Percentiles rank a stretch among this genome's conserved stretches.
phyloP scores from a whole-genome alignment of 768 basidiomycete genomes.

The Amanita molliuscula region DNA sequence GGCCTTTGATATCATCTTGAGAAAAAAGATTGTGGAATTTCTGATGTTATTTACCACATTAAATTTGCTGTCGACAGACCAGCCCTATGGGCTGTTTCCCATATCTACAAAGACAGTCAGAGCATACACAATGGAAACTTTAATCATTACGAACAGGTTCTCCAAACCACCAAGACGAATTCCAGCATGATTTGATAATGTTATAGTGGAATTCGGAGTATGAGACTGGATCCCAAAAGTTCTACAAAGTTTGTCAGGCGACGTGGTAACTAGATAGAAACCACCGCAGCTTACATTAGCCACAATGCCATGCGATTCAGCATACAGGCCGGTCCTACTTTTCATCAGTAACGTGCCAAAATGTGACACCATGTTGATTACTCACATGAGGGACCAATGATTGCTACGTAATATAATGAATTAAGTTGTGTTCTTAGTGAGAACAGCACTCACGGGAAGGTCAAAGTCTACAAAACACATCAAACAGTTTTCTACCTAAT shows the following conservation, averaged over 20 bases:
- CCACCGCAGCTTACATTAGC: constrained; percentile 51
- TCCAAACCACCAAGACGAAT: constrained; percentile 76
- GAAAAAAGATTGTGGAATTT: not conserved
- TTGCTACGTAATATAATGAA: constrained; percentile 40
- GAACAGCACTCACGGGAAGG: constrained; percentile 65
- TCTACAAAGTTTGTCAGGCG: constrained; percentile 28
- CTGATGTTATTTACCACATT: constrained; percentile 64
- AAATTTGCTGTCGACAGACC: constrained; percentile 73
- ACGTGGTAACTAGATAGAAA: not conserved
- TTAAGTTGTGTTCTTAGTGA: not conserved
- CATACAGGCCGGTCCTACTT: constrained; percentile 79
- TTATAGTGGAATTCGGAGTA: constrained; percentile 66
- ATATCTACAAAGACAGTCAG: constrained; percentile 47
- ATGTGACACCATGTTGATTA: not conserved
- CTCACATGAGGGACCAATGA: constrained; percentile 82
- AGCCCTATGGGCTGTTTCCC: constrained; percentile 76
- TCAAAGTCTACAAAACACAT: constrained; percentile 51
- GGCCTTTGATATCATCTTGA: constrained; percentile 39
- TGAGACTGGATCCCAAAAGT: constrained; percentile 75
- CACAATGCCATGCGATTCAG: constrained; percentile 86
- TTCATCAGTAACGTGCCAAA: constrained; percentile 3
- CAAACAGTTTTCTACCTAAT: constrained; percentile 6
- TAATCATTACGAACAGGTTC: constrained; percentile 52
- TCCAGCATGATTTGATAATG: constrained; percentile 47
- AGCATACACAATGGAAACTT: not conserved